Percentiles rank a stretch among this genome's conserved stretches.
Conservation (phyloP, 306 rosid species). For the Casuarina glauca region DNA sequence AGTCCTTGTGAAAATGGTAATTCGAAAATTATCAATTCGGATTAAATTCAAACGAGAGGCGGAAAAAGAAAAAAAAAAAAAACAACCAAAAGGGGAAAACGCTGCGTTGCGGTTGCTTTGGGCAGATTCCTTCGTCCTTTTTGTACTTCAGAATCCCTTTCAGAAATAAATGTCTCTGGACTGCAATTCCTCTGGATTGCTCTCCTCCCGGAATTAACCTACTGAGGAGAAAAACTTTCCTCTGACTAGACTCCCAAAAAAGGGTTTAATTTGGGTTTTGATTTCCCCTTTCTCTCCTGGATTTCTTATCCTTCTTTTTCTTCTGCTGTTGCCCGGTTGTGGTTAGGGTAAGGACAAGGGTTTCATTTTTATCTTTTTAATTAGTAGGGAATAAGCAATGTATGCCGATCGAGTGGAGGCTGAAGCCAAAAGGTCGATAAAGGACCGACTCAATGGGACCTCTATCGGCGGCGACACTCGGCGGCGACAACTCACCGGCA, state of each 20-base stretch:
- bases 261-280: neutral
- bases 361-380: neutral
- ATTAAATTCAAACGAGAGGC: too few relatives aligned
- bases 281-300: neutral
- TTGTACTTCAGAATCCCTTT: neutral
- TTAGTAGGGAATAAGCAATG: slow-evolving; percentile 36
- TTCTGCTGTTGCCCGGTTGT: slow-evolving; percentile 18
- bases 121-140: neutral
- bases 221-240: too few relatives aligned
- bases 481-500: slow-evolving; percentile 67
- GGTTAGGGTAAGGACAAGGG: slow-evolving; percentile 35
- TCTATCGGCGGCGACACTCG: slow-evolving; percentile 36
- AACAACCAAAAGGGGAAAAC: neutral
- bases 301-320: neutral
- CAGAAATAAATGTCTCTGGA: too few relatives aligned
- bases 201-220: neutral
- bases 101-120: neutral
- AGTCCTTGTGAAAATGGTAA: too few relatives aligned
- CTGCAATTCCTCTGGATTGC: neutral
- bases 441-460: slow-evolving; percentile 85
- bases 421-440: slow-evolving; percentile 69
- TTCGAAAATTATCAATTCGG: too few relatives aligned
- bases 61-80: too few relatives aligned
- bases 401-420: slow-evolving; percentile 90
- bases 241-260: neutral